Base-by-base conservation (phyloP, 2,329 filamentous ascomycete genomes). In the Aspergillus spinulosporus region DNA sequence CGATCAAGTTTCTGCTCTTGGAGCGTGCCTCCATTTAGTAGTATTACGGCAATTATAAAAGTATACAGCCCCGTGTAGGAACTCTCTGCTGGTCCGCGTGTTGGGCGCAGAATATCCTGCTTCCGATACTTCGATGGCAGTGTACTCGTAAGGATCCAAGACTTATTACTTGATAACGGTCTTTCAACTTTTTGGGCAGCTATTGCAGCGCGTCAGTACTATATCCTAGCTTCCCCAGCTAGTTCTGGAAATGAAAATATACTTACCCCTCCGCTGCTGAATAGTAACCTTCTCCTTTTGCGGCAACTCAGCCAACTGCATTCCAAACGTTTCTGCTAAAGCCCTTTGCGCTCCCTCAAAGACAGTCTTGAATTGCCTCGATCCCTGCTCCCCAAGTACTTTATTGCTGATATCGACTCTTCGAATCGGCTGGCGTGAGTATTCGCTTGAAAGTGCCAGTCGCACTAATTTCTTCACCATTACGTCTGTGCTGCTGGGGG, bases 291-390 rank as follows among this genome's bases (percentile, higher is more conserved):
- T 95, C 67, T 97, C 93, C 66, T 83, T 84, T 1, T 83, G 79
- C 0, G 94, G 92, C 49, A 97, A 79, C 74, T 97, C 92, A 3
- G 85, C 81, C 80, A 99, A 83, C 71, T 92, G 83, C 92, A 97
- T 96, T n/a, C 94, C 94, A 74, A 96, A 97, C 1, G 87, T 82
- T 1, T 77, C 76, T 47, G 81, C 79, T 37, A 99, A 77, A 62
- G 89, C 83, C 34, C 78, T 74, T 71, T 99, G 93, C 42, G 93
- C 90, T 40, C 83, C 78, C 0, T 84, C 83, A 67, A 96, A 97
- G 3, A 97, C 85, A 9, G 76, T 72, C 69, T 86, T 92, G 72
- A 97, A 97, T 36, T 85, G 78, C 32, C 88, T 81, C 5, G 84
- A 77, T 6, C 87, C 82, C 45, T 86, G 81, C 14, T 82, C 77